These are phyloP conservation scores for Xylaria sp. DNA, from an alignment of 2,329 filamentous ascomycete species.

Conservation along the genomic window DNA sequence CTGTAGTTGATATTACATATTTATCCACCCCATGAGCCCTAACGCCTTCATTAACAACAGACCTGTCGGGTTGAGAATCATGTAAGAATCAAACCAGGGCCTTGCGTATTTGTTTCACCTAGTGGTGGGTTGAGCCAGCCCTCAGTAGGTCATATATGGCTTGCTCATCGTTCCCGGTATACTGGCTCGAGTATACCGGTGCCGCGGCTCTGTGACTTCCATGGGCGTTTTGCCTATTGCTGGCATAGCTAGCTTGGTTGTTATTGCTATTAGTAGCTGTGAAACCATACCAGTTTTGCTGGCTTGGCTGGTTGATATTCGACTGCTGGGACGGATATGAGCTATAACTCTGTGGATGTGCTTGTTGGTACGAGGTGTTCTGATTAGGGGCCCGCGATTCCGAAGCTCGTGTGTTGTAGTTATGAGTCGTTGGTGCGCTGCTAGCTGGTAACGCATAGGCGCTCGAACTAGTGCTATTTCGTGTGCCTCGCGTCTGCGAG, in stretches of 20 bases:
- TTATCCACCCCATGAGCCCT: background rate
- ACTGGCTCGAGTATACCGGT: conserved; percentile 40
- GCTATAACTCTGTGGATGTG: conserved; percentile 46
- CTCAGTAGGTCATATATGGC: conserved; percentile 46
- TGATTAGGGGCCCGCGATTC: conserved; percentile 43
- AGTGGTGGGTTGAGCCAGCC: conserved; percentile 40
- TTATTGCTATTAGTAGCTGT: conserved; percentile 41
- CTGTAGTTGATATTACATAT: background rate
- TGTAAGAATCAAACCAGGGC: background rate
- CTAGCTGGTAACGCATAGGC: conserved; percentile 40
- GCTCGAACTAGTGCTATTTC: conserved; percentile 37
- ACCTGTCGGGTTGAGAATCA: background rate
- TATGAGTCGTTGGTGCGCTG: conserved; percentile 39
- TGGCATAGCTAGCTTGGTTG: conserved; percentile 40
- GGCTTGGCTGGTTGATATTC: conserved; percentile 42
- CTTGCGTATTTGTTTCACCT: conserved; percentile 2
- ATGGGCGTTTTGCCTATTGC: conserved; percentile 42
- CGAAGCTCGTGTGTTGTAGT: conserved; percentile 45
- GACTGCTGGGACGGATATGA: conserved; percentile 47
- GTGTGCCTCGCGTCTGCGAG: conserved; percentile 41
- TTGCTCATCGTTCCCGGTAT: conserved; percentile 45
- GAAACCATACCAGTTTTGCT: conserved; percentile 53
- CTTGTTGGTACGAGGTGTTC: conserved; percentile 47
- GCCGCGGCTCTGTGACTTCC: conserved; percentile 41
- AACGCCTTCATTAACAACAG: conserved; percentile 7